Conservation (phyloP, 2,329 filamentous ascomycete genomes). For the Xenoacremonium recifei region DNA sequence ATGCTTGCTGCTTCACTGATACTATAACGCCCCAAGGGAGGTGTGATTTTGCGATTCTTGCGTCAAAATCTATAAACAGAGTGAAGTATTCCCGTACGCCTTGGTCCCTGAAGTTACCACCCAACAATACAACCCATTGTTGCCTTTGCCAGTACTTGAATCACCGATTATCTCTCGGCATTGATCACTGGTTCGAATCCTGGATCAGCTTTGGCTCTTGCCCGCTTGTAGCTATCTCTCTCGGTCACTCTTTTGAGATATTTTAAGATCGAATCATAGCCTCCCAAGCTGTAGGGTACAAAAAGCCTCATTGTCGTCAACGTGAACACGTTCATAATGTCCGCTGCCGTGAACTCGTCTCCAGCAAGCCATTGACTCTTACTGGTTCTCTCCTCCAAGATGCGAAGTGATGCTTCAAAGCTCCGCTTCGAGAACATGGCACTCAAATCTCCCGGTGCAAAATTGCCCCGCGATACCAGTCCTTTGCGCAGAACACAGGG, state of each 20-base stretch:
- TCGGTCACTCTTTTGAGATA: conserved; percentile 44
- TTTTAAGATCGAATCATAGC: conserved; percentile 41
- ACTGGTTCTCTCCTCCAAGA: conserved; percentile 48
- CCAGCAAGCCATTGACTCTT: conserved; percentile 57
- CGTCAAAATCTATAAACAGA: no score
- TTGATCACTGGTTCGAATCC: conserved; percentile 40
- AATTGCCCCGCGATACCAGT: conserved; percentile 26
- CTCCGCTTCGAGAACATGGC: no score
- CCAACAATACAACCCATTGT: no score
- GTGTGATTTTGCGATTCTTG: no score
- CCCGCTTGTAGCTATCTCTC: conserved; percentile 45
- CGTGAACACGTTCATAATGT: conserved; percentile 61
- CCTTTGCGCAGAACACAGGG: conserved; percentile 32
- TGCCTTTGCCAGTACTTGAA: no score
- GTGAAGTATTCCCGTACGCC: no score
- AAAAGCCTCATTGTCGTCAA: conserved; percentile 62
- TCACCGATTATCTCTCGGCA: no score
- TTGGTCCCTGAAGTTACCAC: no score
- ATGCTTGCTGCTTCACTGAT: background rate
- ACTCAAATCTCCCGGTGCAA: conserved; percentile 33
- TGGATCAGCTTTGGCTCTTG: conserved; percentile 50
- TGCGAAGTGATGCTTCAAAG: conserved; percentile 43
- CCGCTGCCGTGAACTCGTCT: conserved; percentile 60
- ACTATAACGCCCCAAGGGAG: no score
- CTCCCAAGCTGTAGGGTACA: conserved; percentile 38